Evolutionary conservation across 1,284 basidiomycete genomes (phyloP).

Genomic region (Wallemia ichthyophaga): DNA sequence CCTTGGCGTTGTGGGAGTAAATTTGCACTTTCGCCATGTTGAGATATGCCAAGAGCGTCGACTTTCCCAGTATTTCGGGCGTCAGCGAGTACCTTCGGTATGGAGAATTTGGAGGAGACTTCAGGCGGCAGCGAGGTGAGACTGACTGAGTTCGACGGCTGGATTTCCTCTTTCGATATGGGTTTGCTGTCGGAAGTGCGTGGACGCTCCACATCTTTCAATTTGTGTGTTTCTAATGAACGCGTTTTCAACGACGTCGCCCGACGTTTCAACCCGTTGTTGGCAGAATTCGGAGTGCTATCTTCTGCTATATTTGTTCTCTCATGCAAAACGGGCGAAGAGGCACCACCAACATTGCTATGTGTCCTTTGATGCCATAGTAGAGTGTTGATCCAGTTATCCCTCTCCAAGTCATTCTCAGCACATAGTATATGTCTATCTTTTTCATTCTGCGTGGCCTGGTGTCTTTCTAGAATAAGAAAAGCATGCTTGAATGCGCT

Average conservation of each 20-base stretch:
- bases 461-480: conserved; percentile 65
- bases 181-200: background rate
- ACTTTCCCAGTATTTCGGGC: background rate
- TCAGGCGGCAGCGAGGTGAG: background rate
- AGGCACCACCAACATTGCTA: conserved; percentile 7
- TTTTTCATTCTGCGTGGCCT: conserved; percentile 33
- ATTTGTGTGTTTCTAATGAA: too few relatives aligned
- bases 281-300: background rate
- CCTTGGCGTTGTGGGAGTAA: background rate
- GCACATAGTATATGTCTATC: conserved; percentile 79
- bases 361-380: conserved; percentile 25
- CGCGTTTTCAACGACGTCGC: too few relatives aligned
- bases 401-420: conserved; percentile 70
- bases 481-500: conserved; percentile 90
- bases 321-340: conserved; percentile 1
- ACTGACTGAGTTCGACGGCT: background rate
- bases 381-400: conserved; percentile 79
- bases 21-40: background rate
- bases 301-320: background rate
- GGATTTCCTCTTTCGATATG: background rate
- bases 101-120: background rate
- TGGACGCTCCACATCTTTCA: background rate
- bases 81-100: background rate
- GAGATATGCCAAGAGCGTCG: background rate
- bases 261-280: background rate